Percentiles rank a stretch among this genome's conserved stretches.
phyloP scores from a whole-genome alignment of 495 filamentous ascomycete genomes.

The Penicillium paxilli region DNA sequence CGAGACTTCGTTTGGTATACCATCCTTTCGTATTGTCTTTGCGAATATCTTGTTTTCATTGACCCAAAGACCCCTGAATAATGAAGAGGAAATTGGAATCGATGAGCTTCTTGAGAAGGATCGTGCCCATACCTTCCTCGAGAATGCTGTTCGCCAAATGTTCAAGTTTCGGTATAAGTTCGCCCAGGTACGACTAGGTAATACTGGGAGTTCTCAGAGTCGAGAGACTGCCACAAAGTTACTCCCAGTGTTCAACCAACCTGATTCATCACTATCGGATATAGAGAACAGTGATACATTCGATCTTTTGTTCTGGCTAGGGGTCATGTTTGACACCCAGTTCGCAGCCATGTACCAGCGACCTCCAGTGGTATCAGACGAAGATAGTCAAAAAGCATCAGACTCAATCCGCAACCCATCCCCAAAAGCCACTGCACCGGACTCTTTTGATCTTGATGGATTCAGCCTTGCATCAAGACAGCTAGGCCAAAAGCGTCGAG shows the following conservation, averaged over 20 bases:
- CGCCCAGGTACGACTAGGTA: conserved; percentile 1
- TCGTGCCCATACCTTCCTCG: conserved; percentile 37
- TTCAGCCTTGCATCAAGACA: conserved; percentile 8
- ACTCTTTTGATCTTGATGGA: conserved; percentile 8
- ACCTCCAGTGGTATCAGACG: conserved; percentile 45
- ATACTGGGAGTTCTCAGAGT: not conserved
- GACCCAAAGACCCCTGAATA: conserved; percentile 38
- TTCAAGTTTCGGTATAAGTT: conserved; percentile 33
- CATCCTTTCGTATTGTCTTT: conserved; percentile 46
- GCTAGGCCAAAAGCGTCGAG: not conserved
- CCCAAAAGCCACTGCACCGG: not conserved
- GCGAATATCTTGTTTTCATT: conserved; percentile 49
- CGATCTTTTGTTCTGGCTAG: conserved; percentile 48
- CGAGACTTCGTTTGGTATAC: conserved; percentile 30
- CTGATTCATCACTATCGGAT: conserved; percentile 16
- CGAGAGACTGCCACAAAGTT: not conserved
- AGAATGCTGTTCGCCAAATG: conserved; percentile 36
- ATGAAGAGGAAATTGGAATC: conserved; percentile 12
- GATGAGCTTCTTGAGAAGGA: conserved; percentile 37
- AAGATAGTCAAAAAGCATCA: conserved; percentile 37
- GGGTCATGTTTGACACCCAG: conserved; percentile 52
- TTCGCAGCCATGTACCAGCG: conserved; percentile 48
- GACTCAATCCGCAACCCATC: not conserved
- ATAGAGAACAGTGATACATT: conserved; percentile 38
- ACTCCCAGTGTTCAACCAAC: not conserved